phyloP scores from a whole-genome alignment of 1,139 yeast species.

The Debaryomyces udenii region DNA sequence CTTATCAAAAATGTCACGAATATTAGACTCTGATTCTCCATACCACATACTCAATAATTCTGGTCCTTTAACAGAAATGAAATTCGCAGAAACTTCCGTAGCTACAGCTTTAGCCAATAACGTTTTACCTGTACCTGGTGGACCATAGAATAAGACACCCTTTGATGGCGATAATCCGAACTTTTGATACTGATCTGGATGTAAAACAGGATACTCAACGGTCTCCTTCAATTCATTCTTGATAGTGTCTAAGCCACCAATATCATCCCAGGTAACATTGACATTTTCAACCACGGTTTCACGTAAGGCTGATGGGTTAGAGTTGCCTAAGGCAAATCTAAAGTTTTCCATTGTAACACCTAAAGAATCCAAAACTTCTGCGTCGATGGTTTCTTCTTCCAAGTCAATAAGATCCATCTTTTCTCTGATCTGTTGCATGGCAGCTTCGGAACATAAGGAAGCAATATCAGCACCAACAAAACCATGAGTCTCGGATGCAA shows the following conservation, averaged over 20 bases:
- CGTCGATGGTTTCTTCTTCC: slow-evolving; percentile 97
- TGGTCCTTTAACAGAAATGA: slow-evolving; percentile 96
- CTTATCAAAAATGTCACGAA: slow-evolving; percentile 95
- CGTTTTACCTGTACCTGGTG: slow-evolving; percentile 99
- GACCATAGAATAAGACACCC: slow-evolving; percentile 98
- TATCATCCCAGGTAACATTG: slow-evolving; percentile 97
- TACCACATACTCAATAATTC: slow-evolving; percentile 98
- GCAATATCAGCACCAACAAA: slow-evolving; percentile 88
- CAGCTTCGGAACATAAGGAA: slow-evolving; percentile 97
- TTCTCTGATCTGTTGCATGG: slow-evolving; percentile 92
- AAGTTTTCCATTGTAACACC: slow-evolving; percentile 99
- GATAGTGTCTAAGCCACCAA: slow-evolving; percentile 93
- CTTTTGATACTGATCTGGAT: slow-evolving; percentile 97
- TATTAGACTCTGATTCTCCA: slow-evolving; percentile 97
- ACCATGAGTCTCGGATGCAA: slow-evolving; percentile 84
- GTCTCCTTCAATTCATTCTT: slow-evolving; percentile 97
- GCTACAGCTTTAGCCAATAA: slow-evolving; percentile 97
- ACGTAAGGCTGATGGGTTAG: slow-evolving; percentile 98
- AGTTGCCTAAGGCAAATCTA: slow-evolving; percentile 95
- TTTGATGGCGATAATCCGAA: slow-evolving; percentile 96
- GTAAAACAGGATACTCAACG: slow-evolving; percentile 97
- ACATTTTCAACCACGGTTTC: slow-evolving; percentile 99
- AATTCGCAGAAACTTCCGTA: slow-evolving; percentile 95
- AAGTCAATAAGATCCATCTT: slow-evolving; percentile 98
- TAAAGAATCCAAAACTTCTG: slow-evolving; percentile 92